Base-by-base conservation (phyloP, 352 stramenopile genomes). In the Pythium vanterpoolii region DNA sequence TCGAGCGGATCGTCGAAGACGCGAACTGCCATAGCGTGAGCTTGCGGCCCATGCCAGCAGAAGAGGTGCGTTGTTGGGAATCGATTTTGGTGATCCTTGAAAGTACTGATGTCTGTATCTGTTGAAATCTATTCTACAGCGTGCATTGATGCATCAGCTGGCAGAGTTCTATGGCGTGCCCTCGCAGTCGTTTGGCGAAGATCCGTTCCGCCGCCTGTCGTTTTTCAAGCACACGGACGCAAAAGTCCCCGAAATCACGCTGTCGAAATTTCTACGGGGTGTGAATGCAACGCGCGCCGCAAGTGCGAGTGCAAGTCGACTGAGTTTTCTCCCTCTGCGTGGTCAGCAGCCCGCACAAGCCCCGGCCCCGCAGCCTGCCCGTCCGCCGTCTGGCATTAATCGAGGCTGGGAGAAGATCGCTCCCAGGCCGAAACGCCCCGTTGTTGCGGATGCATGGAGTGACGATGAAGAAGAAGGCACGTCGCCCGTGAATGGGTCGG, bases 331-430 rank as follows among this genome's bases (percentile, higher is more conserved):
- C 13, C 79, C 76, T 7, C 57, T 92, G 30, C 71, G 66, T 52
- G 57, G 75, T 14, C 61, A 72, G 36, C 48, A 63, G 18, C 40
- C 74, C 43, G 47, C 64, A 1, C 60, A 68, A 44, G 52, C 62
- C 30, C 56, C 68, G 0, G 26, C 58, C 0, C 53, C 61, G 6
- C 60, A 61, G 21, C 39, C 70, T 33, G 61, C 59, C 1, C 73
- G 59, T 31, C 64, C 59, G 4, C 60, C 68, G 14, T 57, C 71
- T 5, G 59, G 73, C 47, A 70, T 83, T 4, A 77, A 70, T 40
- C 75, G 83, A 30, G 83, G 83, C 6, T 93, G 83, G 83, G 83
- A 93, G 48, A 83, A 76, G 50, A 89, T 91, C 19, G 66, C 77
- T 30, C 49, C 54, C 1, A 73, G 71, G 54, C 71, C 66, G 11